Evolutionary conservation across 2,329 filamentous ascomycete genomes (phyloP), one percentile per base, ranked within the genome.

Genomic region (Ceratocystis destructans): DNA sequence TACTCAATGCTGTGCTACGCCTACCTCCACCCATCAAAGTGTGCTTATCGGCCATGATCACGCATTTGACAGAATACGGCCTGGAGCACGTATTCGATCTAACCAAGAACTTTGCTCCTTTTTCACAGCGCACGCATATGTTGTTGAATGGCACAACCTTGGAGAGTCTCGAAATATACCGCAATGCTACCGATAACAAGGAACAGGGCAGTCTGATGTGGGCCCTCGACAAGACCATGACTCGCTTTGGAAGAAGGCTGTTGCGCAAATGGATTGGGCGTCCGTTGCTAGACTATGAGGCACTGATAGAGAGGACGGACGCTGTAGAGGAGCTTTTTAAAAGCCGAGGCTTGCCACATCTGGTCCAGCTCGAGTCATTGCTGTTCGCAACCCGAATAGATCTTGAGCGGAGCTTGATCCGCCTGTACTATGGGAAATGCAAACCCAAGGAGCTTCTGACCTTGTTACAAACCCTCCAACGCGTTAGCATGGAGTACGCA

Each of bases 381-480:
- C 80, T 99, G 1, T 79, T 80, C 31, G 87, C 82, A 68, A 86
- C 87, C 69, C 90, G 82, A 73, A 53, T 66, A 20, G 94, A 99
- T 73, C 83, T 99, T 5, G 94, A 99, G 76, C 91, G 94, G 71
- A 94, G 89, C 69, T 79, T 99, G 59, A 92, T 97, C 72, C 85
- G 94, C 57, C 96, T 99, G 68, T 99, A 97, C 78, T 99, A 99
- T 75, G 91, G 92, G 62, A 96, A 96, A 77, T 97, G 92, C 74
- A 88, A 89, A 0, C 86, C 94, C 0, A 88, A 92, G 0, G 94
- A 99, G 75, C 83, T 99, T 3, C 80, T 97, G 1, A 84, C 83
- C 0, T 87, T 95, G 3, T 79, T 99, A 1, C 92, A 97, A 74
- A 88, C 89, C 0, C 79, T 99, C 67, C 91, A 96, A 71, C 83